Base-by-base conservation (phyloP, 306 rosid genomes). In the Fagus crenata region DNA sequence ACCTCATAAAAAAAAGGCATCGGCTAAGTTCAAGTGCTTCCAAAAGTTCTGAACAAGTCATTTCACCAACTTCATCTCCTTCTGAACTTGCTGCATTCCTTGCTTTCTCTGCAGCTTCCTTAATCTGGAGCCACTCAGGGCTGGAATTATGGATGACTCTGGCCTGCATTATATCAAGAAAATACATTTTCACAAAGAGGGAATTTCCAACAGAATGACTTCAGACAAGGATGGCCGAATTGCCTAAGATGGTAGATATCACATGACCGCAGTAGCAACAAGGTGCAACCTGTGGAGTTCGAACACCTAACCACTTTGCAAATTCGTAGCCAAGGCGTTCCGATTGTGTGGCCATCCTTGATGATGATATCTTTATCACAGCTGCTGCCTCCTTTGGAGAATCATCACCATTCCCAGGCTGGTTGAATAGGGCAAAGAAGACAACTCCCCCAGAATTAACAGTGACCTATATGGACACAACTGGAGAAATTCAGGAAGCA, bases 1-100 rank as follows among this genome's bases (percentile, higher is more conserved):
- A 92, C 98, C 97, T 89, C 97, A 95, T 88, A 41, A 95, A 79
- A 70, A 88, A 81, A 80, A 95, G 89, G 84, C 99, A 95, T 54
- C 92, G 86, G 86, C 99, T 90, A 60, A 92, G 95, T 73, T 95
- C 99, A 78, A 95, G 99, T 74, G 99, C 99, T 87, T 95, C 99
- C 90, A 90, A 84, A 82, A 95, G 96, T 82, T 95, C 97, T 36
- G 85, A 85, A 82, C 97, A 95, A 2, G 97, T 92, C 89, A 95
- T 83, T 83, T 86, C 92, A 54, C 90, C 96, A 72, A 85, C 80
- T 83, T 92, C 97, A 78, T 95, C 97, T 75, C 90, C 89, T 75
- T 88, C 92, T 73, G 67, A 84, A 86, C 71, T 65, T 73, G 99
- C 93, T 7, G 74, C 85, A 35, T 88, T 90, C 85, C 93, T 86